Conservation (phyloP, 208 protist species). For the Trypanosoma conorhini region DNA sequence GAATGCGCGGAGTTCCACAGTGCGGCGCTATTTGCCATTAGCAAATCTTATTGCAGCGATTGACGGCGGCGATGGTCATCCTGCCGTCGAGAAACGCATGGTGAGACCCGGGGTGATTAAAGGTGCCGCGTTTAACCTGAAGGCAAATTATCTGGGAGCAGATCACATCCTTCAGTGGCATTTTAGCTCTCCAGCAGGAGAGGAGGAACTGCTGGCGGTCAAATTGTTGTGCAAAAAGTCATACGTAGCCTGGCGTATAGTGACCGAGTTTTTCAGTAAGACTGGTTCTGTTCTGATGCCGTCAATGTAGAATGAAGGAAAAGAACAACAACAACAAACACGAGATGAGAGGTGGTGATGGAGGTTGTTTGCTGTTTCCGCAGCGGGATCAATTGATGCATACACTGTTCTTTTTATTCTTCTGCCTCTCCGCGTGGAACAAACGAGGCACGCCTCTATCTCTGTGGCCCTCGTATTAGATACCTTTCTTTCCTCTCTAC, state of each 20-base stretch:
- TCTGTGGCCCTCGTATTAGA: not conserved
- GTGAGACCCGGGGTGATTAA: constrained; percentile 42
- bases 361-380: not conserved
- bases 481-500: not conserved
- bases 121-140: constrained; percentile 20
- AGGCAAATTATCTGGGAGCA: constrained; percentile 39
- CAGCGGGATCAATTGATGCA: not conserved
- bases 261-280: constrained; percentile 58
- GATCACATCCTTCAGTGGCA: constrained; percentile 59
- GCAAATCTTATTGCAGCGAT: constrained; percentile 48
- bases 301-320: not conserved
- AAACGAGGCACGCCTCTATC: not conserved
- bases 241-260: constrained; percentile 64
- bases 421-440: not conserved
- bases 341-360: not conserved
- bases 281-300: constrained; percentile 26
- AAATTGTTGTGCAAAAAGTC: constrained; percentile 46
- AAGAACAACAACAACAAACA: not conserved
- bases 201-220: constrained; percentile 54
- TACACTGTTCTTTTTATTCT: not conserved
- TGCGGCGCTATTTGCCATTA: constrained; percentile 63
- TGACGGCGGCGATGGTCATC: constrained; percentile 41
- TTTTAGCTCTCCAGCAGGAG: constrained; percentile 46
- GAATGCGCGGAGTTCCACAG: constrained; percentile 37
- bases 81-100: constrained; percentile 46